A percentile compares a stretch with the other conserved stretches of the same genome.
Evolutionary conservation across 2,329 filamentous ascomycete species (phyloP).

Genomic region (Byssothecium circinans): DNA sequence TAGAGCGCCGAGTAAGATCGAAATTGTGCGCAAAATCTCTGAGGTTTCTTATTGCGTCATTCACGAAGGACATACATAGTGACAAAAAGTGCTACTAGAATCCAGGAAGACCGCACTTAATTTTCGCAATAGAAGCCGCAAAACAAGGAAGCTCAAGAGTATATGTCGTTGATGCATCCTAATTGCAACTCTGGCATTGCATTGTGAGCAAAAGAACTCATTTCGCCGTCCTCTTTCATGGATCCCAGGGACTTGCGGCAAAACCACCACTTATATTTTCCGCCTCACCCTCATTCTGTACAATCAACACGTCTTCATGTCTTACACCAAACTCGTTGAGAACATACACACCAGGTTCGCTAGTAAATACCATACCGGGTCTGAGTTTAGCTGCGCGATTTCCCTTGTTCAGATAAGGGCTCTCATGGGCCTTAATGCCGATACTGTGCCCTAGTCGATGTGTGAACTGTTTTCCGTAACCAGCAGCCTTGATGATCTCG

Average conservation of each 20-base stretch:
- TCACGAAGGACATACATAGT: too few relatives aligned
- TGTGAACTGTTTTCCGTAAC: slow-evolving; percentile 62
- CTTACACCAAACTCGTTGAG: slow-evolving; percentile 62
- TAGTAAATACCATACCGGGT: slow-evolving; percentile 65
- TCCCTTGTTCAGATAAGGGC: slow-evolving; percentile 65
- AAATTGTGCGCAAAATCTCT: too few relatives aligned
- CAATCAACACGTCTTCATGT: slow-evolving; percentile 64
- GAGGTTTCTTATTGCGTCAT: too few relatives aligned
- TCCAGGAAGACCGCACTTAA: too few relatives aligned
- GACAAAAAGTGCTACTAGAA: too few relatives aligned
- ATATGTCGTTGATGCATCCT: too few relatives aligned
- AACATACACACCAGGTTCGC: slow-evolving; percentile 65
- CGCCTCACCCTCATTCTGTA: slow-evolving; percentile 56
- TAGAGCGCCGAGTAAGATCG: too few relatives aligned
- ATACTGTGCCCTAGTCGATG: slow-evolving; percentile 67
- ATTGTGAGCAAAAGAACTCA: too few relatives aligned
- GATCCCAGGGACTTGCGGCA: slow-evolving; percentile 58
- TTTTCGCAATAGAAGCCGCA: too few relatives aligned
- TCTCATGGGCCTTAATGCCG: slow-evolving; percentile 68
- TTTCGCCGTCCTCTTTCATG: slow-evolving; percentile 20
- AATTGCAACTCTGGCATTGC: too few relatives aligned
- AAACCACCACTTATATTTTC: slow-evolving; percentile 59
- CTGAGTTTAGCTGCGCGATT: slow-evolving; percentile 53
- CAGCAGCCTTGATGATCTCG: slow-evolving; percentile 58
- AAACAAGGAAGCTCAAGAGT: too few relatives aligned